Evolutionary conservation across 192 early-diverging fungal species (phyloP).

Genomic region (Coemansia guatemalensis): DNA sequence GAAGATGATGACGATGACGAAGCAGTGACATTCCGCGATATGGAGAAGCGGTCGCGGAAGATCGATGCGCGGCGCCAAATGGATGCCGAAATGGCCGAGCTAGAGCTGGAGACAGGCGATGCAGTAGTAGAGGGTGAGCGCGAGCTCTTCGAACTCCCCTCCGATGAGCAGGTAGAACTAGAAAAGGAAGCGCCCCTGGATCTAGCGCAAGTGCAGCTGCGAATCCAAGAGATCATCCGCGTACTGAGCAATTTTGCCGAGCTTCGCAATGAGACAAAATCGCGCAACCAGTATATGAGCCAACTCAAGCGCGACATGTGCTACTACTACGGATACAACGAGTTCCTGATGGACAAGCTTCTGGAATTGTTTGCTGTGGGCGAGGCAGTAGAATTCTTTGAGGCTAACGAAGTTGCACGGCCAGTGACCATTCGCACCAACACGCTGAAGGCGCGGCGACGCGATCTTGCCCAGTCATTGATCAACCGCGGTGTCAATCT

Average conservation of each 20-base stretch:
- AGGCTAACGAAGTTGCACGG: conserved; percentile 95
- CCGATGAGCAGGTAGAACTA: conserved; percentile 64
- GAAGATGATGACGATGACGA: conserved; percentile 21
- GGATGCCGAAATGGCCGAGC: conserved; percentile 67
- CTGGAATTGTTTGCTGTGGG: conserved; percentile 88
- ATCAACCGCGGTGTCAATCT: conserved; percentile 96
- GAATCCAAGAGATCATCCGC: conserved; percentile 89
- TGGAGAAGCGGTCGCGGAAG: conserved; percentile 72
- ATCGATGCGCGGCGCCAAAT: conserved; percentile 55
- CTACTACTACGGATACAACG: conserved; percentile 93
- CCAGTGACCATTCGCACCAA: conserved; percentile 97
- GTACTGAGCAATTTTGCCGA: conserved; percentile 89
- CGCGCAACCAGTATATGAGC: conserved; percentile 82
- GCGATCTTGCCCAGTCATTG: conserved; percentile 92
- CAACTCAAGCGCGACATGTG: conserved; percentile 89
- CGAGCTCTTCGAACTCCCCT: conserved; percentile 58
- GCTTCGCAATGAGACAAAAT: conserved; percentile 68
- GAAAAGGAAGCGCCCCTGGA: conserved; percentile 66
- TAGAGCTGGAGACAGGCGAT: conserved; percentile 66
- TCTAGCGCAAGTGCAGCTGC: conserved; percentile 71
- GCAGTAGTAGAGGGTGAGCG: conserved; percentile 55
- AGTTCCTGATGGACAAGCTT: conserved; percentile 87
- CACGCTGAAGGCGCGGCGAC: conserved; percentile 89
- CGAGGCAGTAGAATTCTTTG: conserved; percentile 97
- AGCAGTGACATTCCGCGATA: conserved; percentile 54